These are phyloP conservation scores for Cryphonectria japonica DNA, from an alignment of 2,329 filamentous ascomycete genomes.

Conservation along the genomic window DNA sequence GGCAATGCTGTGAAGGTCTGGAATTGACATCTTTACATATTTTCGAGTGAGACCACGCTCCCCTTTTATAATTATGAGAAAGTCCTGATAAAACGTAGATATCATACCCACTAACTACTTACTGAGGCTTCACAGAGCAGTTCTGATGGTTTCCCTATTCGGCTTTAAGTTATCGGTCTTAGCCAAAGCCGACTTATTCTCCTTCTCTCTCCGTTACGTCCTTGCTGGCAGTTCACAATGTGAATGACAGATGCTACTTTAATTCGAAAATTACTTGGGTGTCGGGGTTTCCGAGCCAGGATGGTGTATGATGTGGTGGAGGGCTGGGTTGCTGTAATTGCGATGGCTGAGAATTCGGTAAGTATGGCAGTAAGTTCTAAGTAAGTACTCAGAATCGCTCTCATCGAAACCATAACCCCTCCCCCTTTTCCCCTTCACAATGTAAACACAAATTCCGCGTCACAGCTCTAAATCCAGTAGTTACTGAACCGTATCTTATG, in stretches of 20 bases:
- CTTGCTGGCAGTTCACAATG: background rate
- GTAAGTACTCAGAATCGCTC: too few relatives aligned
- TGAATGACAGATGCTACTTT: background rate
- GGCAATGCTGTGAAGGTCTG: background rate
- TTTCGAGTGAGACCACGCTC: background rate
- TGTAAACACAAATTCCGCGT: too few relatives aligned
- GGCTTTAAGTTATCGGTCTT: conserved; percentile 5
- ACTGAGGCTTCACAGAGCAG: background rate
- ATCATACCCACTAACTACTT: background rate
- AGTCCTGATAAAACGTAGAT: background rate
- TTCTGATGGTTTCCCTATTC: background rate
- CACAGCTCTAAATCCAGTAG: too few relatives aligned
- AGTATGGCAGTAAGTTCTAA: too few relatives aligned
- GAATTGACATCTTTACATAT: background rate
- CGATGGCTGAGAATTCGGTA: background rate
- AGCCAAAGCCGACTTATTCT: conserved; percentile 7
- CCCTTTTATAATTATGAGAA: background rate
- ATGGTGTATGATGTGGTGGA: background rate
- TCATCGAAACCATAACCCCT: too few relatives aligned
- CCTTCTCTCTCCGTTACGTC: conserved; percentile 5
- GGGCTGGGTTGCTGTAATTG: background rate
- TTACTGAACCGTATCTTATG: too few relatives aligned
- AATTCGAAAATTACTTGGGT: too few relatives aligned
- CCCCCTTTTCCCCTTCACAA: too few relatives aligned
- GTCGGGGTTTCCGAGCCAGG: background rate